These are phyloP conservation scores for Chalaropsis thielavioides DNA, from an alignment of 2,329 filamentous ascomycete genomes.

Conservation along the genomic window DNA sequence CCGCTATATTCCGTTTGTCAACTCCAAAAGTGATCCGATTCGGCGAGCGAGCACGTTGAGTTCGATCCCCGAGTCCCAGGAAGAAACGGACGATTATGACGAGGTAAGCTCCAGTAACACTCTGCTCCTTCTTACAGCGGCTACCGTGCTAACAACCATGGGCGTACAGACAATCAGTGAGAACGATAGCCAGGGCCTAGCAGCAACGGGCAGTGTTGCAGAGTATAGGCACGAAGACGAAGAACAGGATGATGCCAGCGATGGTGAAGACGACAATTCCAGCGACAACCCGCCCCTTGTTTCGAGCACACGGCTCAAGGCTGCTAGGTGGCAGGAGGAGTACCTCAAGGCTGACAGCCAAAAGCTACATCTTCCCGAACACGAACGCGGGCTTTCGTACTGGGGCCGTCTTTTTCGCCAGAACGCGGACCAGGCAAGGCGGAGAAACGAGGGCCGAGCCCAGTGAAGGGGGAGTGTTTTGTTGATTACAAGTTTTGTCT, in stretches of 20 bases:
- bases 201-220: not conserved
- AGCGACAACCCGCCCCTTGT: not conserved
- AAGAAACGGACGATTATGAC: slow-evolving; percentile 6
- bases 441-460: not conserved
- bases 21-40: slow-evolving; percentile 15
- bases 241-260: not conserved
- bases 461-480: not conserved
- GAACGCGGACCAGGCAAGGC: slow-evolving; percentile 12
- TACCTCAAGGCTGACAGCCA: slow-evolving; percentile 7
- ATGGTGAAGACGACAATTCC: slow-evolving; percentile 1
- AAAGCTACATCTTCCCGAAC: slow-evolving; percentile 10
- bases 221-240: not conserved
- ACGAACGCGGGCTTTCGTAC: slow-evolving; percentile 16
- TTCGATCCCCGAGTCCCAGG: slow-evolving; percentile 16
- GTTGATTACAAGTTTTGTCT: not conserved
- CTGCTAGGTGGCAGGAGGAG: slow-evolving; percentile 5
- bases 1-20: slow-evolving; percentile 15
- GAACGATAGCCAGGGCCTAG: not conserved
- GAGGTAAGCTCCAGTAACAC: not conserved
- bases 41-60: slow-evolving; percentile 12
- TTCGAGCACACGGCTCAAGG: not conserved
- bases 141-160: not conserved
- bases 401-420: slow-evolving; percentile 16
- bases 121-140: not conserved
- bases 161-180: not conserved